Percentiles rank a stretch among this genome's conserved stretches.
Conservation (phyloP, 192 early-diverging fungal species). For the Entomortierella beljakovae region DNA sequence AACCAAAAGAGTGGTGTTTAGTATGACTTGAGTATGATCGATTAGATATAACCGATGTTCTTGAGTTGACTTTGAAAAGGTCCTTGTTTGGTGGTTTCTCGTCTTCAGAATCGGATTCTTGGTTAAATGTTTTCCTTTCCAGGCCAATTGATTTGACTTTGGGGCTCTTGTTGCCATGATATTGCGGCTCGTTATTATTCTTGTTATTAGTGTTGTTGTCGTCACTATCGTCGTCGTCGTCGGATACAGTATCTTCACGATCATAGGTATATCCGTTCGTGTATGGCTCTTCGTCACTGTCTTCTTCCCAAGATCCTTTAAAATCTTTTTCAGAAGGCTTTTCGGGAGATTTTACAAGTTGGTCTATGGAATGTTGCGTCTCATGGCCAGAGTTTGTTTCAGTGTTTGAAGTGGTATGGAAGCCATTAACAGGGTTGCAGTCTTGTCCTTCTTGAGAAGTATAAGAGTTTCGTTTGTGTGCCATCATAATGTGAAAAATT, state of each 20-base stretch:
- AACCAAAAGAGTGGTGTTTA: conserved; percentile 51
- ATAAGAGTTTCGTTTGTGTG: conserved; percentile 23
- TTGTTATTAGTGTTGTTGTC: conserved; percentile 6
- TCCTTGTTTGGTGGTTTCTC: conserved; percentile 16
- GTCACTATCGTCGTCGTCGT: conserved; percentile 4
- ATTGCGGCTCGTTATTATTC: conserved; percentile 5
- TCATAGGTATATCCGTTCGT: conserved; percentile 20
- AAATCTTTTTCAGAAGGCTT: not conserved
- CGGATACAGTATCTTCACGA: conserved; percentile 1
- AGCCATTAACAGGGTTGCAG: conserved; percentile 22
- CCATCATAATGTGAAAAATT: conserved; percentile 26
- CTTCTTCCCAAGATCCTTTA: conserved; percentile 43
- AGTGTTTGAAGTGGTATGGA: conserved; percentile 10
- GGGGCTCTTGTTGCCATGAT: not conserved
- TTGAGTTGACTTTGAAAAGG: conserved; percentile 20
- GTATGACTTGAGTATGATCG: conserved; percentile 49
- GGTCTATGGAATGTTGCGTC: not conserved
- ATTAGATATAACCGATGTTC: conserved; percentile 24
- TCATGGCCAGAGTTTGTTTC: conserved; percentile 9
- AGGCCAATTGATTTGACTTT: not conserved
- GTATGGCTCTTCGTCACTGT: conserved; percentile 42
- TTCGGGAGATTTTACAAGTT: not conserved
- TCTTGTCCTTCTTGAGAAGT: conserved; percentile 16
- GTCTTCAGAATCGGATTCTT: conserved; percentile 18
- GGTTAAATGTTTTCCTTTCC: conserved; percentile 24